These are phyloP conservation scores for Arthroderma sp. DNA, from an alignment of 2,329 filamentous ascomycete genomes.

Conservation along the genomic window DNA sequence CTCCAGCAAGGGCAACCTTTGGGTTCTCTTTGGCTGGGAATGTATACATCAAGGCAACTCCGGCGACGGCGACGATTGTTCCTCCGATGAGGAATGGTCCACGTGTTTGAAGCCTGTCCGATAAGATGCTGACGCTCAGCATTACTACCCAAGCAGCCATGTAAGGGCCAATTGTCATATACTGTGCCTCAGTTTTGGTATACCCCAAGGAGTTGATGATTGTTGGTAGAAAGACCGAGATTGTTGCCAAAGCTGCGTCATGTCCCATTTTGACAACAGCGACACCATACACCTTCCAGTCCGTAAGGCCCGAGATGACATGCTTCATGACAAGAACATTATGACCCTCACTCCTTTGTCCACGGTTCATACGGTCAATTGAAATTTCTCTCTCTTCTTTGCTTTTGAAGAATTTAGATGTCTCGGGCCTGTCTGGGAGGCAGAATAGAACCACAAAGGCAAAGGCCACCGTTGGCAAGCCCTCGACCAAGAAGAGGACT, in stretches of 20 bases:
- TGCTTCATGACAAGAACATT: slow-evolving; percentile 11
- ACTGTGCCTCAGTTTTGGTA: slow-evolving; percentile 38
- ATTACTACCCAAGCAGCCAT: slow-evolving; percentile 52
- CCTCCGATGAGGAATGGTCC: slow-evolving; percentile 45
- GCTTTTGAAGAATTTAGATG: slow-evolving; percentile 12
- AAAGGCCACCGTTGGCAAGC: slow-evolving; percentile 36
- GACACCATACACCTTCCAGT: slow-evolving; percentile 14
- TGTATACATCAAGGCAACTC: slow-evolving; percentile 25
- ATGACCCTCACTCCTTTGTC: slow-evolving; percentile 13
- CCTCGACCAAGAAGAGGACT: slow-evolving; percentile 42
- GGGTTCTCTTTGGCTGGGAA: slow-evolving; percentile 11
- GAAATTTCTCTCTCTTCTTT: slow-evolving; percentile 12
- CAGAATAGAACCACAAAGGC: slow-evolving; percentile 33
- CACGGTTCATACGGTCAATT: slow-evolving; percentile 13
- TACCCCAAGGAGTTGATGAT: slow-evolving; percentile 44
- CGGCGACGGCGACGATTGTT: slow-evolving; percentile 40
- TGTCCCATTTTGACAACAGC: slow-evolving; percentile 14
- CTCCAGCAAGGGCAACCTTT: slow-evolving; percentile 10
- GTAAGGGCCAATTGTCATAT: slow-evolving; percentile 44
- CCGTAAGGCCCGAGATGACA: slow-evolving; percentile 12
- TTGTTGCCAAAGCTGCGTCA: slow-evolving; percentile 25
- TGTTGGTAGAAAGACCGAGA: slow-evolving; percentile 32
- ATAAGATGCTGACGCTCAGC: slow-evolving; percentile 39
- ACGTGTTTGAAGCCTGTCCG: slow-evolving; percentile 41
- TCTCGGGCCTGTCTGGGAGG: slow-evolving; percentile 33